A percentile compares a stretch with the other conserved stretches of the same genome.
These are phyloP conservation scores for Candida khao-thaluensis DNA, from an alignment of 805 yeast species.

Conservation along the genomic window DNA sequence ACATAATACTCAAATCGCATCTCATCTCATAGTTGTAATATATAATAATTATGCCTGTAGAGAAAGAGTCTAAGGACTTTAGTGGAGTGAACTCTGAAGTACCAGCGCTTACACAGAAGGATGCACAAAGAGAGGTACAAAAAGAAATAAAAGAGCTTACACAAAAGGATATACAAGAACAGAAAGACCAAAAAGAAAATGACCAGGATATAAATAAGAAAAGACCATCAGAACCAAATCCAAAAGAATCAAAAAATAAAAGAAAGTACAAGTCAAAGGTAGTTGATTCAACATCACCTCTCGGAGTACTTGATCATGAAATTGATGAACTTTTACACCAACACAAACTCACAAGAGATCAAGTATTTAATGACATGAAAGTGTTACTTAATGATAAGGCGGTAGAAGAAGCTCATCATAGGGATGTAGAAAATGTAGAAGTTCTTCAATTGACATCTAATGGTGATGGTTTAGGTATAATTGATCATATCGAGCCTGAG, in stretches of 20 bases:
- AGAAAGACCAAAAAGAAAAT: background rate
- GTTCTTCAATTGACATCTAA: constrained; percentile 64
- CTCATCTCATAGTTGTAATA: constrained; percentile 2
- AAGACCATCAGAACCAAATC: background rate
- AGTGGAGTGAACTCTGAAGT: too few relatives aligned
- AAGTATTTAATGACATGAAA: constrained; percentile 64
- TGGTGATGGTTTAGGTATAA: constrained; percentile 84
- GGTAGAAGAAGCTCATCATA: constrained; percentile 50
- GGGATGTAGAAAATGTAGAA: constrained; percentile 56
- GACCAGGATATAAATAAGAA: too few relatives aligned
- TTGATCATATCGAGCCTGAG: constrained; percentile 44
- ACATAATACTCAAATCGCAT: background rate
- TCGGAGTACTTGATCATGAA: constrained; percentile 76
- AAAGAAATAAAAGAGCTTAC: too few relatives aligned
- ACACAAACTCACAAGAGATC: constrained; percentile 41
- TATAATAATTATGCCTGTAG: constrained; percentile 1
- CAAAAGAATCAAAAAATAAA: constrained; percentile 25
- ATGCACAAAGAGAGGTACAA: too few relatives aligned
- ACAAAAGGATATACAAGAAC: background rate
- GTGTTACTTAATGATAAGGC: constrained; percentile 60
- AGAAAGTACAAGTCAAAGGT: constrained; percentile 62
- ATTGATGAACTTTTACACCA: constrained; percentile 56
- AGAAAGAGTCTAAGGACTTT: too few relatives aligned
- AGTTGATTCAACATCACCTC: constrained; percentile 73
- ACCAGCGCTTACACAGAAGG: too few relatives aligned